A percentile compares a stretch with the other conserved stretches of the same genome.
These are phyloP conservation scores for Prunus padus DNA, from an alignment of 306 rosid genomes.

Conservation along the genomic window DNA sequence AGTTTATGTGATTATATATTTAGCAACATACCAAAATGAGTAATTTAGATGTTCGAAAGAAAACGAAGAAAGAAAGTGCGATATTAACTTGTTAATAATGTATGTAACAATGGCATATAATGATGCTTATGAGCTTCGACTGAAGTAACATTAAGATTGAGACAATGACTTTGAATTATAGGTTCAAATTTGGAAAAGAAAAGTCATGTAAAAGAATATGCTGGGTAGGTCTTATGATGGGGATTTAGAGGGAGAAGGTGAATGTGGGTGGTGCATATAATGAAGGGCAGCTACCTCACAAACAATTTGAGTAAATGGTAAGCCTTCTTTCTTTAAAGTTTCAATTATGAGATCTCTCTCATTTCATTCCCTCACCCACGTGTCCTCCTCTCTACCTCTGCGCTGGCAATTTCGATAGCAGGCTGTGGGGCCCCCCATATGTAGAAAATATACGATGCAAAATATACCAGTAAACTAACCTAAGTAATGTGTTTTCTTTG, in stretches of 20 bases:
- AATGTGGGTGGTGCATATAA: slow-evolving; percentile 5
- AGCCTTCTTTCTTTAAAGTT: background rate
- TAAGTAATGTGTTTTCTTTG: too few relatives aligned
- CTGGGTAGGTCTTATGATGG: background rate
- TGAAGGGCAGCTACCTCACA: slow-evolving; percentile 13
- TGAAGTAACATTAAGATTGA: too few relatives aligned
- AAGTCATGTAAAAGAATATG: background rate
- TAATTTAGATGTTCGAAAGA: too few relatives aligned
- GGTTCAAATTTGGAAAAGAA: too few relatives aligned
- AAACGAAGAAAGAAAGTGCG: too few relatives aligned
- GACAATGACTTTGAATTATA: too few relatives aligned
- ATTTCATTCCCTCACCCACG: slow-evolving; percentile 14
- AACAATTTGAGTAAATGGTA: slow-evolving; percentile 5
- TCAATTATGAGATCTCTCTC: background rate
- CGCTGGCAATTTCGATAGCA: background rate
- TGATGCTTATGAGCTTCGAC: too few relatives aligned
- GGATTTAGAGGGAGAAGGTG: background rate
- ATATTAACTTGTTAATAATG: too few relatives aligned
- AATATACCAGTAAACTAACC: too few relatives aligned
- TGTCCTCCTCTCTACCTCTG: slow-evolving; percentile 15
- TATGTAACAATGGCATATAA: too few relatives aligned
- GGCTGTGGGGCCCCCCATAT: background rate
- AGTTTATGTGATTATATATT: too few relatives aligned
- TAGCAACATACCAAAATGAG: too few relatives aligned
- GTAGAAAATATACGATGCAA: background rate